Percentiles rank a stretch among this genome's conserved stretches.
These are phyloP conservation scores for Suillus fuscotomentosus DNA, from an alignment of 768 basidiomycete species.

Conservation along the genomic window DNA sequence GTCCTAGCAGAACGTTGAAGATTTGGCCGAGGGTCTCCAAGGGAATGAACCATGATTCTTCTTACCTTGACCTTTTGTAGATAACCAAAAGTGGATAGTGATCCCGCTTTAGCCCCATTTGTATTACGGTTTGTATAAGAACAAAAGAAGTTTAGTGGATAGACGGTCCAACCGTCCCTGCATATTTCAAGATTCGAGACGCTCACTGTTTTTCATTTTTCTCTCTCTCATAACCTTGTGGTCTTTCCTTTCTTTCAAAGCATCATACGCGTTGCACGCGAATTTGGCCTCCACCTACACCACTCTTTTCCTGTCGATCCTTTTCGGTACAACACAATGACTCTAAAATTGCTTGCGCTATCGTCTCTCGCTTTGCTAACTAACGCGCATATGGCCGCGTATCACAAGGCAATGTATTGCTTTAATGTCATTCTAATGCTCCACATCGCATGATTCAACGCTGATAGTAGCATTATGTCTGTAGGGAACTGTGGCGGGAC, in stretches of 20 bases:
- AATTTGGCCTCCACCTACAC: background rate
- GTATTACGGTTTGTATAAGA: background rate
- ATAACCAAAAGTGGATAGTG: background rate
- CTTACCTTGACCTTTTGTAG: background rate
- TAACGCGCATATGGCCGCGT: constrained; percentile 43
- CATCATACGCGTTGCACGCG: background rate
- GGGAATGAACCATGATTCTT: background rate
- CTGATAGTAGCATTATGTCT: background rate
- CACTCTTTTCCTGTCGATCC: constrained; percentile 1
- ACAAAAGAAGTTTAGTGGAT: constrained; percentile 1
- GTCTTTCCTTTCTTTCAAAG: background rate
- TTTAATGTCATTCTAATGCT: constrained; percentile 31
- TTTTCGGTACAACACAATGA: background rate
- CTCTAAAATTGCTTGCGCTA: background rate
- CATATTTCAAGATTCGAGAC: background rate
- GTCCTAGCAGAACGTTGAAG: background rate
- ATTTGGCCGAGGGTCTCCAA: background rate
- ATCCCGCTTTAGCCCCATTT: background rate
- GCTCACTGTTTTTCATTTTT: background rate
- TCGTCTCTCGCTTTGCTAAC: constrained; percentile 14
- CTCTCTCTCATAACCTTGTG: too few species aligned
- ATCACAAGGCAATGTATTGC: constrained; percentile 45
- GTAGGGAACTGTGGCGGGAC: constrained; percentile 29
- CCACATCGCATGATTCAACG: background rate
- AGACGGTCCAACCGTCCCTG: background rate